phyloP scores from a whole-genome alignment of 305 asterid species.

The Fraxinus nigra region DNA sequence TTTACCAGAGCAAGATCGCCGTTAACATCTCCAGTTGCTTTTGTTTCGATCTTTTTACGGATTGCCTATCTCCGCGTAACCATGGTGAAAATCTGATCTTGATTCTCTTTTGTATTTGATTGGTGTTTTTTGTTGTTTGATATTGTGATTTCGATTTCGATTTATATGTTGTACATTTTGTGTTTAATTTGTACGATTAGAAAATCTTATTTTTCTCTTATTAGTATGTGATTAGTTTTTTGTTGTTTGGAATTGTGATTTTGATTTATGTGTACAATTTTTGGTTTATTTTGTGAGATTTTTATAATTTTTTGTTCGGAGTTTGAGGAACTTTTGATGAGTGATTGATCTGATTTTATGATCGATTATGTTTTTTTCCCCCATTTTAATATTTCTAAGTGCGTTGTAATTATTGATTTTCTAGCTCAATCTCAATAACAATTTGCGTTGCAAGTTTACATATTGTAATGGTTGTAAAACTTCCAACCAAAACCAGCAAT shows the following conservation, averaged over 20 bases:
- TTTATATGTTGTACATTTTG: not conserved
- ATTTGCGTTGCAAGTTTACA: not conserved
- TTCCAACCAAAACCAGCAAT: too few relatives aligned
- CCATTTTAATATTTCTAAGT: not conserved
- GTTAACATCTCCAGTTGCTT: not conserved
- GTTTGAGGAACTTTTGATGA: not conserved
- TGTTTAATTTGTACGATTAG: not conserved
- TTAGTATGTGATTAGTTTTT: not conserved
- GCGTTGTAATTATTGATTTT: not conserved
- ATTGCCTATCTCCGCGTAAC: conserved; percentile 5
- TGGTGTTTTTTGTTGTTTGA: not conserved
- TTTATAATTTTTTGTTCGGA: not conserved
- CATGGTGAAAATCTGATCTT: not conserved
- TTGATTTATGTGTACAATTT: not conserved
- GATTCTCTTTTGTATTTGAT: not conserved
- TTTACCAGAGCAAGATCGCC: not conserved
- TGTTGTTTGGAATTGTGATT: not conserved
- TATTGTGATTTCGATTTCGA: not conserved
- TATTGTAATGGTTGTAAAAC: too few relatives aligned
- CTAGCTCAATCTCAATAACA: not conserved
- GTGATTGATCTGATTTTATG: not conserved
- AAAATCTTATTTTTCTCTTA: too few relatives aligned
- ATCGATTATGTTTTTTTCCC: not conserved
- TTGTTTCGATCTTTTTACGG: not conserved
- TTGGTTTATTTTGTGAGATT: not conserved